Base-by-base conservation (phyloP, 768 basidiomycete genomes). In the Russula sp. region DNA sequence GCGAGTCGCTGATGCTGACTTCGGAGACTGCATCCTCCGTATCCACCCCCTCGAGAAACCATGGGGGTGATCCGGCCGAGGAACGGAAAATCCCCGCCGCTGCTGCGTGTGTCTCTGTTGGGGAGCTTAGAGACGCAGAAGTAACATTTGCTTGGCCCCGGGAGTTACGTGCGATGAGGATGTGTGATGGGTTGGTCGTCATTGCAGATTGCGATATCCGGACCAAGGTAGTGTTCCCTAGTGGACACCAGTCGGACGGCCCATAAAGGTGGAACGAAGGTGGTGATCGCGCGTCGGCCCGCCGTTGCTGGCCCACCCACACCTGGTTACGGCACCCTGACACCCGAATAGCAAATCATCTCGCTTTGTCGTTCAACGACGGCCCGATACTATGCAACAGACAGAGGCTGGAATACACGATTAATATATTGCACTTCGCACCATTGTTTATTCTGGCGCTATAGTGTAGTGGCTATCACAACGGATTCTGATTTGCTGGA, bases 91-190 rank as follows among this genome's bases (percentile, higher is more conserved):
- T 86, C 49, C 91, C 91, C 34, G 90, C 81, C 0, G 91, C 91
- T 0, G 92, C 90, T 1, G 91, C 91, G 75, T 92, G 91, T 0
- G 92, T 93, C 74, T 94, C 91, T 38, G 88, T 92, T 5, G 90
- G 91, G 7, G 88, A 89, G 70, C 89, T 91, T 64, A 93, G 84
- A 13, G 89, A 81, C 1, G 91, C 90, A 7, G 89, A 87, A 3
- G 88, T 86, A 1, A 48, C 22, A 69, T 89, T 89, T 69, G 86
- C 85, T 4, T 79, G 80, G 14, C 90, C 88, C 46, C 91, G 81
- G 20, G 92, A 91, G 69, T 89, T 89, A 70, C 92, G 86, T 10
- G 92, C 92, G 67, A 94, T 93, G 72, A 94, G 88, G 67, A 92
- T 89, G 72, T 92, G 90, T 9, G 91, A 87, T 1, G 91, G 91